Base-by-base conservation (phyloP, 371 early-diverging fungal species). In the Mortierella sp. region DNA sequence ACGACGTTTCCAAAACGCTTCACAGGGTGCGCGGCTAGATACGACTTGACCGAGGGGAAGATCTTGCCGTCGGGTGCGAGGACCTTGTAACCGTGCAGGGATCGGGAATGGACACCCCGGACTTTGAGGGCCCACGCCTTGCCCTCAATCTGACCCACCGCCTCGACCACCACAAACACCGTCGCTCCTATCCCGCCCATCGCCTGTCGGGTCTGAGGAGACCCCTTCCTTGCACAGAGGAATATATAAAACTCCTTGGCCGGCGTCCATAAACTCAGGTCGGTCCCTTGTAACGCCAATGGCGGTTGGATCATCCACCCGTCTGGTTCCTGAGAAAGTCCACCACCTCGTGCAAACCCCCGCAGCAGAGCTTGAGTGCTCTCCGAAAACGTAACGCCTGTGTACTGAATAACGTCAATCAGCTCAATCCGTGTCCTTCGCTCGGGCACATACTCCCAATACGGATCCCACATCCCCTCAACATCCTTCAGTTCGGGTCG, bases 41-140 rank as follows among this genome's bases (percentile, higher is more conserved):
- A 43, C 37, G 63, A 2, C 4, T 48, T 45, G 22, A 66, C 8
- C 1, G 66, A 66, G 8, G 70, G 13, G 24, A 45, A 52, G 7
- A 69, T 29, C 5, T 63, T 4, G 2, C 73, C 73, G 14, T 63
- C 50, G 3, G 75, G 73, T 4, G 65, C 76, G 11, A 76, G 50
- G 34, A 80, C 55, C 11, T 34, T 11, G 44, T 47, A 34, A 11
- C 68, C 67, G 5, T 74, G 7, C 22, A 22, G 31, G 16, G n/a
- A 50, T 16, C 40, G 44, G 26, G 48, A 39, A 19, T 68, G 68
- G 3, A 44, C 58, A 9, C 41, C 76, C 40, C 66, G 69, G 39
- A 76, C 73, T 26, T 73, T 68, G 37, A 80, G 69, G 4, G 76
- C 80, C 80, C 80, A 76, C 5, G 76, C 66, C 41, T 66, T 52